Conservation (phyloP, 129 eudicot species). For the Smallanthus sonchifolius region DNA sequence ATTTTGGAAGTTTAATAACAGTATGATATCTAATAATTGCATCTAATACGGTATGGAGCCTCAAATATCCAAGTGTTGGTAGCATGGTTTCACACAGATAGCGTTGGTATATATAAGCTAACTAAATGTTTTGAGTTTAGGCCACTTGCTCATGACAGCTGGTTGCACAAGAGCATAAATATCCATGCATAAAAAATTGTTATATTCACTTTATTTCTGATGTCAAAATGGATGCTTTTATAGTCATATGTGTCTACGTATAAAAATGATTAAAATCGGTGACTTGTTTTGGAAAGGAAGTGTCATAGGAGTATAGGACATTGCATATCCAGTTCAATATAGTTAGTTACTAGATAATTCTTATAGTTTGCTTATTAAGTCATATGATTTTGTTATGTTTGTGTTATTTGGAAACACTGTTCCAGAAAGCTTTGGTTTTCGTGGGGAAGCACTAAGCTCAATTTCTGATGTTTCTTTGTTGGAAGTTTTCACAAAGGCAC, state of each 20-base stretch:
- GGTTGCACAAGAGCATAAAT: neutral
- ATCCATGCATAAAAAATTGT: neutral
- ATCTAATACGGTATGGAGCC: neutral
- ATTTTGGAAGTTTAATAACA: neutral
- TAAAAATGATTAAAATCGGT: neutral
- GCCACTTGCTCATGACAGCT: neutral
- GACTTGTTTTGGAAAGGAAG: neutral
- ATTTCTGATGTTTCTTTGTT: slow-evolving; percentile 81
- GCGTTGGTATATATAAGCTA: neutral
- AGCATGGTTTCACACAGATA: neutral
- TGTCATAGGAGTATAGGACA: too few species aligned
- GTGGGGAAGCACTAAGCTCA: slow-evolving; percentile 89
- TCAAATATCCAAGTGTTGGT: slow-evolving; percentile 1
- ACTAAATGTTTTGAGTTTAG: neutral
- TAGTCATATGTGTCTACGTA: neutral
- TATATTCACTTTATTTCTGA: neutral
- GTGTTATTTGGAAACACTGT: slow-evolving; percentile 28
- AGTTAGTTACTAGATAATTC: neutral
- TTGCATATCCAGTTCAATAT: neutral
- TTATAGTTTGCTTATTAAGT: slow-evolving; percentile 2
- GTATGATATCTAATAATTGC: neutral
- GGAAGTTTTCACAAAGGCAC: slow-evolving; percentile 80
- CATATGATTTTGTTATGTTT: slow-evolving; percentile 18
- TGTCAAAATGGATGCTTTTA: neutral
- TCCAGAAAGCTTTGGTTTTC: slow-evolving; percentile 62